Conservation (phyloP, 2,329 filamentous ascomycete species). For the Aspergillus pseudonomiae region DNA sequence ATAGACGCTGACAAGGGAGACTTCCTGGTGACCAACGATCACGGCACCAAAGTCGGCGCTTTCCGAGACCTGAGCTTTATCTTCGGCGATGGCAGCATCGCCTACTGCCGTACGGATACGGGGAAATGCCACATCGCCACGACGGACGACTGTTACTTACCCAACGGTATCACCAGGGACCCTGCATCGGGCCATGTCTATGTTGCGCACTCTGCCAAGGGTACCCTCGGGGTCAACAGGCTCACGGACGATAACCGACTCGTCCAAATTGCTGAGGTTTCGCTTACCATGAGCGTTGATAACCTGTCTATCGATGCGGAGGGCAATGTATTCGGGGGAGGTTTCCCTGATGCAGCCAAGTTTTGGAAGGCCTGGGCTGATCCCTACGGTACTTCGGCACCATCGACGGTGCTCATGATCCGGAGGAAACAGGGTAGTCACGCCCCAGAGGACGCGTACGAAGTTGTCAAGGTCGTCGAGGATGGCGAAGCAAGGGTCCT, state of each 20-base stretch:
- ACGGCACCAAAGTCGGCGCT: not conserved
- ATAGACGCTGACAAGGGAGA: not conserved
- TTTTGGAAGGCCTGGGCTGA: not conserved
- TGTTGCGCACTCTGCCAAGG: not conserved
- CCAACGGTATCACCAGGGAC: slow-evolving; percentile 5
- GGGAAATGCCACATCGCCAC: slow-evolving; percentile 4
- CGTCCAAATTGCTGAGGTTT: not conserved
- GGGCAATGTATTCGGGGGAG: slow-evolving; percentile 1
- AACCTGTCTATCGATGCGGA: slow-evolving; percentile 6
- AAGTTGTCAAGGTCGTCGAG: slow-evolving; percentile 7
- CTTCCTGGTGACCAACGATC: slow-evolving; percentile 9
- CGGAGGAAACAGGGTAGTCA: not conserved
- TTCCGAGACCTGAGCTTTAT: not conserved
- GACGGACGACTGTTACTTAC: not conserved
- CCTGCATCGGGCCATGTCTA: not conserved
- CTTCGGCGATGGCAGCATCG: not conserved
- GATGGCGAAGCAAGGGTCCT: slow-evolving; percentile 4
- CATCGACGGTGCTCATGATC: slow-evolving; percentile 5
- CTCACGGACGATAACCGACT: not conserved
- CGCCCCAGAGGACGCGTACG: not conserved
- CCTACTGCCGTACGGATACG: not conserved
- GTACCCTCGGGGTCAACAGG: not conserved
- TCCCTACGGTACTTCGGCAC: not conserved
- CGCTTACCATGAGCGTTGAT: not conserved
- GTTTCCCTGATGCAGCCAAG: not conserved